Evolutionary conservation across 108 stramenopile species (phyloP).

Genomic region (Cyclostephanos invisitatus): DNA sequence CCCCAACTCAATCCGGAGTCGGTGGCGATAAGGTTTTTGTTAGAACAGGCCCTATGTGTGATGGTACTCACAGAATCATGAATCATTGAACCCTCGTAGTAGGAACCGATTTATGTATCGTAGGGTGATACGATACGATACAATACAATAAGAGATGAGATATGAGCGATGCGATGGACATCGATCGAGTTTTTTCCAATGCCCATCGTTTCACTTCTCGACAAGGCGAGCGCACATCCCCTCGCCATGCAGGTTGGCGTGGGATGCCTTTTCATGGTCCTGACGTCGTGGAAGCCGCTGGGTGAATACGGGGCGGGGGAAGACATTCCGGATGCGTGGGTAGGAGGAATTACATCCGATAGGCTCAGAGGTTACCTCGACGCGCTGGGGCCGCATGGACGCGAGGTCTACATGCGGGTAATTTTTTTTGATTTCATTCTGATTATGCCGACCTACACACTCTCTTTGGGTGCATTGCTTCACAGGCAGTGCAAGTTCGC

Average conservation of each 20-base stretch:
- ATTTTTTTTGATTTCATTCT: conserved; percentile 16
- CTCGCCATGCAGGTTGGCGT: neutral
- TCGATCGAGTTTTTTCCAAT: no score
- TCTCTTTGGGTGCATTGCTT: conserved; percentile 16
- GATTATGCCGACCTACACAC: conserved; percentile 16
- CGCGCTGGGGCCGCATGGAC: conserved; percentile 7
- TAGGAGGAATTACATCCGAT: conserved; percentile 9
- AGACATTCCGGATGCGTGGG: conserved; percentile 17
- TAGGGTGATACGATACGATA: no score
- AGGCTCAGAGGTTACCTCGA: conserved; percentile 11
- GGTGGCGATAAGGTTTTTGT: no score
- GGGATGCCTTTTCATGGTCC: neutral
- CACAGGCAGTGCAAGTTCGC: conserved; percentile 11
- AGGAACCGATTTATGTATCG: no score
- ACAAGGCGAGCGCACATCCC: neutral
- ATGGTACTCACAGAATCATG: no score
- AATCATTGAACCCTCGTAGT: no score
- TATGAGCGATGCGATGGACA: no score
- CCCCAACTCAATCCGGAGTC: no score
- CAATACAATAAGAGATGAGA: no score
- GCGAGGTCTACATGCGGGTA: conserved; percentile 1
- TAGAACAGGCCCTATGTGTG: no score
- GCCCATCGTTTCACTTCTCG: neutral
- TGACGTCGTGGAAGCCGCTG: neutral
- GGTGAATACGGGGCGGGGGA: neutral